Evolutionary conservation across 352 stramenopile genomes (phyloP).

Genomic region (Globisporangium echinulatum): DNA sequence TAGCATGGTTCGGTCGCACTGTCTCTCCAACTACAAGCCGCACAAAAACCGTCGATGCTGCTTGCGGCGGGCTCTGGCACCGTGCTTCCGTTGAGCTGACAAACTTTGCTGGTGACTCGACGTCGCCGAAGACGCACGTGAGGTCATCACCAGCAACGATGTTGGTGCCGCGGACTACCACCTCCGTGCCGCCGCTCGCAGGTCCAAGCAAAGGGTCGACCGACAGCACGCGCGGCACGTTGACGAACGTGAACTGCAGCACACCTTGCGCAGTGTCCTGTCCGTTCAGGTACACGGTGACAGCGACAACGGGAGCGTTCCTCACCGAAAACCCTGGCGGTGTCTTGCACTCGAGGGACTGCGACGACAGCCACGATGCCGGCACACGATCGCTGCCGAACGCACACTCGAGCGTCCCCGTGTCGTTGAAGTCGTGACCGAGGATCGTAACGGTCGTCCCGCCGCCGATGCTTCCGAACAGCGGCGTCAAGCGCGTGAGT

Average conservation of each 20-base stretch:
- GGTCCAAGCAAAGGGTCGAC: conserved; percentile 21
- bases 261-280: conserved; percentile 14
- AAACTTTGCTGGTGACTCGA: conserved; percentile 24
- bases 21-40: conserved; percentile 20
- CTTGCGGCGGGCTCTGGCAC: conserved; percentile 27
- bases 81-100: conserved; percentile 15
- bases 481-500: conserved; percentile 7
- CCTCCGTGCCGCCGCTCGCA: conserved; percentile 25
- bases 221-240: conserved; percentile 20
- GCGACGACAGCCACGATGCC: conserved; percentile 17
- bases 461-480: conserved; percentile 5
- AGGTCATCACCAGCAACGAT: conserved; percentile 25
- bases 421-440: conserved; percentile 20
- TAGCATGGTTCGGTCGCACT: conserved; percentile 7
- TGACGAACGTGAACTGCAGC: conserved; percentile 16
- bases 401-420: conserved; percentile 17
- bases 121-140: conserved; percentile 30
- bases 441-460: conserved; percentile 14
- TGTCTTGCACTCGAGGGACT: conserved; percentile 25
- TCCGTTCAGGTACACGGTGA: conserved; percentile 21
- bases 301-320: conserved; percentile 2
- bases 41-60: conserved; percentile 21
- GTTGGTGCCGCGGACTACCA: conserved; percentile 26
- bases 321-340: conserved; percentile 16
- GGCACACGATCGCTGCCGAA: conserved; percentile 23